phyloP scores from a whole-genome alignment of 108 stramenopile genomes.

The Discostella pseudostelligera region DNA sequence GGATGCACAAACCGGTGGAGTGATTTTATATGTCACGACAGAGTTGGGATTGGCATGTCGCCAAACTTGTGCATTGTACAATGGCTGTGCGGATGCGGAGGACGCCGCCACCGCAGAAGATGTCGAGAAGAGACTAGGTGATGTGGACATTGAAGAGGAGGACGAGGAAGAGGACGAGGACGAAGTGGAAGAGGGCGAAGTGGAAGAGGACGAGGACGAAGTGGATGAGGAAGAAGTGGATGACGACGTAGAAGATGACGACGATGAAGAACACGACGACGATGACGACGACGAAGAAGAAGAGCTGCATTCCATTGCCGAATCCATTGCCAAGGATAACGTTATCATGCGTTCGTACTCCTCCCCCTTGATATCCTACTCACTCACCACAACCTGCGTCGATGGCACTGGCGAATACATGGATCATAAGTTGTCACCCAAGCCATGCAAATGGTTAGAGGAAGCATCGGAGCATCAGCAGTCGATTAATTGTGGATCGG shows the following conservation, averaged over 20 bases:
- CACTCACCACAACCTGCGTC: neutral
- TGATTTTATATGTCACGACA: constrained; percentile 8
- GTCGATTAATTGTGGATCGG: constrained; percentile 29
- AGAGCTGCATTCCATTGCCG: no score
- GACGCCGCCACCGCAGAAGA: neutral
- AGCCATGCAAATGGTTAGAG: constrained; percentile 32
- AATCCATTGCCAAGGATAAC: no score
- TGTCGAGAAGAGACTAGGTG: neutral
- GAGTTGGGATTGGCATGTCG: constrained; percentile 27
- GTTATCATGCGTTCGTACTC: constrained; percentile 8
- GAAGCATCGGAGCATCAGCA: constrained; percentile 17
- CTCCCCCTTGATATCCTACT: constrained; percentile 2
- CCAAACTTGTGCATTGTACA: constrained; percentile 21
- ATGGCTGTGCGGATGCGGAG: neutral
- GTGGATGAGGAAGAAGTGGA: neutral
- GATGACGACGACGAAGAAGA: neutral
- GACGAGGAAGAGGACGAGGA: neutral
- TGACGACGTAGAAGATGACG: neutral
- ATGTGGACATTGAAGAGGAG: neutral
- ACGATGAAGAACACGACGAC: neutral
- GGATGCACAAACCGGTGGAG: no score
- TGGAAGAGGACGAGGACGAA: neutral
- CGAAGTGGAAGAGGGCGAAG: neutral
- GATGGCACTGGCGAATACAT: constrained; percentile 11
- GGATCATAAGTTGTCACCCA: constrained; percentile 12